Percentiles rank a stretch among this genome's conserved stretches.
Conservation (phyloP, 2,329 filamentous ascomycete genomes). For the Trichoderma sp. region DNA sequence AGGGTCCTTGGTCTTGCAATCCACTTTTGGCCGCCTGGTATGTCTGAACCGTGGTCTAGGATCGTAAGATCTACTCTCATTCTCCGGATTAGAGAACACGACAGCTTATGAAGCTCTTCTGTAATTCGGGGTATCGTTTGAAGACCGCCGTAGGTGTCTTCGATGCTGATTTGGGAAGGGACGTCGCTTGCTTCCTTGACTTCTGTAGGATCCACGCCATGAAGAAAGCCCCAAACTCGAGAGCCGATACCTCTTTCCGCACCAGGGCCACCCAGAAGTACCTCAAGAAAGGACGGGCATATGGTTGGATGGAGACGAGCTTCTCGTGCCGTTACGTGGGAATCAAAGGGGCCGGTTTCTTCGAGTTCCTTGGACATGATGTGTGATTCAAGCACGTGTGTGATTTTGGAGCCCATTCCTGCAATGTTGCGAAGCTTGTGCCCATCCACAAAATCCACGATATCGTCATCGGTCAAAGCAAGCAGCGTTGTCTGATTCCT, state of each 20-base stretch:
- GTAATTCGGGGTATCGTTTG: slow-evolving; percentile 64
- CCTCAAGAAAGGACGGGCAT: slow-evolving; percentile 65
- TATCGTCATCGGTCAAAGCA: slow-evolving; percentile 59
- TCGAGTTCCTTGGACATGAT: slow-evolving; percentile 44
- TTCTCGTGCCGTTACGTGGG: slow-evolving; percentile 62
- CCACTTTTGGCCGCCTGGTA: slow-evolving; percentile 56
- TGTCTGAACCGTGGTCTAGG: slow-evolving; percentile 43
- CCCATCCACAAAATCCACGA: slow-evolving; percentile 69
- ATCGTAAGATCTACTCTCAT: slow-evolving; percentile 77
- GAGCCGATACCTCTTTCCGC: slow-evolving; percentile 69
- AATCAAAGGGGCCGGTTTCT: slow-evolving; percentile 42
- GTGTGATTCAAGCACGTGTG: slow-evolving; percentile 53
- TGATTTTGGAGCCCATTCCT: slow-evolving; percentile 76
- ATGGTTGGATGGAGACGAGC: slow-evolving; percentile 65
- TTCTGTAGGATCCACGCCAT: slow-evolving; percentile 75
- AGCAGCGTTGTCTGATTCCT: slow-evolving; percentile 83
- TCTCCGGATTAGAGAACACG: slow-evolving; percentile 69
- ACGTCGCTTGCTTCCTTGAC: slow-evolving; percentile 71
- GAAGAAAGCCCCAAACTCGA: slow-evolving; percentile 75
- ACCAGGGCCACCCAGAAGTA: slow-evolving; percentile 69
- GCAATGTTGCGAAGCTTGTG: slow-evolving; percentile 80
- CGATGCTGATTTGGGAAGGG: slow-evolving; percentile 89
- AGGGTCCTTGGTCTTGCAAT: slow-evolving; percentile 78
- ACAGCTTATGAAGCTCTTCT: slow-evolving; percentile 68
- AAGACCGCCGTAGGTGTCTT: slow-evolving; percentile 82